A percentile compares a stretch with the other conserved stretches of the same genome.
Conservation (phyloP, 768 basidiomycete species). For the Naganishia friedmannii region DNA sequence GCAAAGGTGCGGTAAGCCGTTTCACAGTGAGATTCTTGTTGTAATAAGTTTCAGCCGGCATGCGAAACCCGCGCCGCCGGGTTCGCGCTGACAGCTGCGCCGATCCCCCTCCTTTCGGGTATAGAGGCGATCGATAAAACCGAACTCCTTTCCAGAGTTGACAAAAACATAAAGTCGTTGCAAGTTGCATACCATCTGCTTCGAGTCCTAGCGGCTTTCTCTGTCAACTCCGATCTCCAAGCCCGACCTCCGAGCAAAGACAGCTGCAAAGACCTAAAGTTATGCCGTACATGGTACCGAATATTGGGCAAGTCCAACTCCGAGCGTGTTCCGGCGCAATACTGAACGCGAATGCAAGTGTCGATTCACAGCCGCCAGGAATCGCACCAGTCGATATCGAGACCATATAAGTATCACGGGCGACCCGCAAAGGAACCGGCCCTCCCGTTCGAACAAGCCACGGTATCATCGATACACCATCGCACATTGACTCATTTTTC, state of each 20-base stretch:
- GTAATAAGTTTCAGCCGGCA: too few species aligned
- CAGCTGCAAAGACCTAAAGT: not conserved
- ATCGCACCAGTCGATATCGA: not conserved
- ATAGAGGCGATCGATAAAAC: not conserved
- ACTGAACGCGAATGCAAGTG: not conserved
- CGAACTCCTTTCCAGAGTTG: not conserved
- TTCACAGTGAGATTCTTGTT: too few species aligned
- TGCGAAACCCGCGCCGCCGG: not conserved
- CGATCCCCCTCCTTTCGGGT: not conserved
- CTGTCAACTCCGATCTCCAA: slow-evolving; percentile 1
- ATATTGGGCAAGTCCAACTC: not conserved
- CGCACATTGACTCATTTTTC: not conserved
- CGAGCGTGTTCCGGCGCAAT: slow-evolving; percentile 1
- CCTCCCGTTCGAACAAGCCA: not conserved
- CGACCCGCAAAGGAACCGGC: not conserved
- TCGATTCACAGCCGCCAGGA: not conserved
- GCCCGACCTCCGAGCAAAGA: not conserved
- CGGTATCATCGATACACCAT: slow-evolving; percentile 6
- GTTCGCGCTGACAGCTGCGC: not conserved
- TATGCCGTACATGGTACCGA: not conserved
- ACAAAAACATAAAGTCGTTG: too few species aligned
- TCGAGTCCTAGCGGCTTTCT: too few species aligned
- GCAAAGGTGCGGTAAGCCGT: too few species aligned
- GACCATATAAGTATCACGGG: slow-evolving; percentile 17
- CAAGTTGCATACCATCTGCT: too few species aligned